Base-by-base conservation (phyloP, 495 filamentous ascomycete species). In the Aspergillus nidulans region DNA sequence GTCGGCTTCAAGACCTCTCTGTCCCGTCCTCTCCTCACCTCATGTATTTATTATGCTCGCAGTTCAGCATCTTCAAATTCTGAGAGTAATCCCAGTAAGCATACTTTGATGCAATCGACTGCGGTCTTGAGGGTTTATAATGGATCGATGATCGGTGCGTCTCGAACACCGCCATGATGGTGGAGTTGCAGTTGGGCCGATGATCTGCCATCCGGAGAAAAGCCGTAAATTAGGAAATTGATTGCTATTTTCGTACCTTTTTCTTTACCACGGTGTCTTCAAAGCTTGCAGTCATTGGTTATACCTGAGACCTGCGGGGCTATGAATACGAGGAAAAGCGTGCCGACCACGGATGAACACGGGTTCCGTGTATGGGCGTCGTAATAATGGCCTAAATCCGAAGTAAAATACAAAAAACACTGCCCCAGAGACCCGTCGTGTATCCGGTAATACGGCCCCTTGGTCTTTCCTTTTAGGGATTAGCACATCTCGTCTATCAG, bases 401-500 rank as follows among this genome's bases (percentile, higher is more conserved):
- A 38, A 3, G 25, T 48, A 55, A 49, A 40, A 21, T 47, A 54
- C 52, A n/a, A 28, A 28, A 49, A 23, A 24, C 44, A 49, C 44
- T 42, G 53, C 44, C 53, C 23, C 53, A 12, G n/a, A 23, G 23
- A 8, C 10, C 34, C 24, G 43, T 12, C 28, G 6, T 36, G 10
- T 36, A 42, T 47, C 43, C 51, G 56, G 23, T 44, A 30, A 55
- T 50, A 63, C 1, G 6, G 19, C 30, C 19, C 24, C 26, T 23
- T 34, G 18, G 7, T 53, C 44, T 57, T 57, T 54, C 59, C 53
- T 38, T 46, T 55, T 63, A 3, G 34, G 58, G 61, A 2, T 42
- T 72, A 69, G 68, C 41, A 46, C 50, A 3, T 0, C 64, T 69
- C 68, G 64, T 68, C 71, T 67, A 71, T 71, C 67, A 74, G 71